Base-by-base conservation (phyloP, 169 alveolate species). In the Plasmodium malariae region DNA sequence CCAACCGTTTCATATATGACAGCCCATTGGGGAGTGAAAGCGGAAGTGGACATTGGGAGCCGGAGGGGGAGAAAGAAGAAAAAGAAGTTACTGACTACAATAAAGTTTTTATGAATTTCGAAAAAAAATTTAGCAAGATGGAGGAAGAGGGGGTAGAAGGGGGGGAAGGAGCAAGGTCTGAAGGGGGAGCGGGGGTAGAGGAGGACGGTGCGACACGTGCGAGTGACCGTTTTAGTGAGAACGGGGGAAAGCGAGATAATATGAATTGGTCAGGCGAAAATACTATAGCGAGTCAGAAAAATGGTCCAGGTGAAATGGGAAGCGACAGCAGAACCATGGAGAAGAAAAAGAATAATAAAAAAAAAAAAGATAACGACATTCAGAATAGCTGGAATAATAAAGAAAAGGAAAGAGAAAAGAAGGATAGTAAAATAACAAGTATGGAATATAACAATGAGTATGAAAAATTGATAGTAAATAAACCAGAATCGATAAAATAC, bases 401-500 rank as follows among this genome's bases (percentile, higher is more conserved):
- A 12, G 19, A 65, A 14, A 17, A 65, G 0, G 55, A 21, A 26
- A 2, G 32, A 4, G 21, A 24, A n/a, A 7, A 43, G 5, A 26
- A 48, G 12, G 19, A 12, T 14, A 28, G 3, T 21, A 4, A 5
- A 32, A 71, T 14, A 36, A 30, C n/a, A 24, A 12, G 49, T 48
- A 30, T 12, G 0, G 49, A 24, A 17, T 17, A 1, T 17, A 17
- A 32, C 26, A 21, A 74, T 14, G 30, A 74, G 6, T 6, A 34
- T 6, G 88, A 74, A 28, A 45, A 4, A 7, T 2, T 40, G 21
- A 36, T 59, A 1, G 37, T 59, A 17, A 74, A 40, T 26, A 62
- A 74, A 43, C 88, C 73, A 11, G 88, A 76, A 21, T 45, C 65
- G 0, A 60, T 76, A 60, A 60, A 43, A 45, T 40, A 60, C 17